phyloP scores from a whole-genome alignment of 345 rosid genomes.

The Syzygium aromaticum region DNA sequence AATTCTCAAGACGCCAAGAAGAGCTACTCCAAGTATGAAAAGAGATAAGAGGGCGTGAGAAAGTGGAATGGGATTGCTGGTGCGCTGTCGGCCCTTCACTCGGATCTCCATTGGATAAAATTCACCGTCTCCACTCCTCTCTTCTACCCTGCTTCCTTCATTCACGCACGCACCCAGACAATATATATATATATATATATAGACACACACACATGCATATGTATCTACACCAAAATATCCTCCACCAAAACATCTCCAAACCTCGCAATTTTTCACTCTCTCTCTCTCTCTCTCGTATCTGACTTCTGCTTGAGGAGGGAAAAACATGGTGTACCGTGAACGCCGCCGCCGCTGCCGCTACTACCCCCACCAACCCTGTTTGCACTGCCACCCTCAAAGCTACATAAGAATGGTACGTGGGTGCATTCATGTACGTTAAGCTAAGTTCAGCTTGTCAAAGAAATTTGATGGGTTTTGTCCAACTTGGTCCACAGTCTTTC shows the following conservation, averaged over 20 bases:
- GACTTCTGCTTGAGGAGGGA: not conserved
- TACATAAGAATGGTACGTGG: slow-evolving; percentile 37
- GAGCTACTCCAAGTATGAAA: not conserved
- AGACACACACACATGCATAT: not conserved
- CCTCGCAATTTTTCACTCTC: not conserved
- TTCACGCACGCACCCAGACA: not conserved
- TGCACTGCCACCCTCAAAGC: slow-evolving; percentile 41
- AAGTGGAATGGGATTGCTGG: slow-evolving; percentile 14
- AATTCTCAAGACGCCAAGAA: not conserved
- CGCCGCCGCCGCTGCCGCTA: not conserved
- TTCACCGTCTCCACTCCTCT: not conserved
- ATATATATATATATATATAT: not conserved
- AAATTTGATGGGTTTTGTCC: not conserved
- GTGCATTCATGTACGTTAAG: not conserved
- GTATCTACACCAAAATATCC: not conserved
- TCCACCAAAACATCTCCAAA: slow-evolving; percentile 22
- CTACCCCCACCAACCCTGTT: slow-evolving; percentile 22
- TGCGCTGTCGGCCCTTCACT: slow-evolving; percentile 43
- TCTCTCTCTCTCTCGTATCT: not conserved
- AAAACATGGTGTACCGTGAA: not conserved
- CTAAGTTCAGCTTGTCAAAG: not conserved
- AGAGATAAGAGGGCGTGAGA: slow-evolving; percentile 15
- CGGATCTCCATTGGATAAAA: slow-evolving; percentile 30
- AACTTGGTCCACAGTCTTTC: not conserved
- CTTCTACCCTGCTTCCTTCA: not conserved